These are phyloP conservation scores for Paraphoma sp. DNA, from an alignment of 2,329 filamentous ascomycete genomes.

Conservation along the genomic window DNA sequence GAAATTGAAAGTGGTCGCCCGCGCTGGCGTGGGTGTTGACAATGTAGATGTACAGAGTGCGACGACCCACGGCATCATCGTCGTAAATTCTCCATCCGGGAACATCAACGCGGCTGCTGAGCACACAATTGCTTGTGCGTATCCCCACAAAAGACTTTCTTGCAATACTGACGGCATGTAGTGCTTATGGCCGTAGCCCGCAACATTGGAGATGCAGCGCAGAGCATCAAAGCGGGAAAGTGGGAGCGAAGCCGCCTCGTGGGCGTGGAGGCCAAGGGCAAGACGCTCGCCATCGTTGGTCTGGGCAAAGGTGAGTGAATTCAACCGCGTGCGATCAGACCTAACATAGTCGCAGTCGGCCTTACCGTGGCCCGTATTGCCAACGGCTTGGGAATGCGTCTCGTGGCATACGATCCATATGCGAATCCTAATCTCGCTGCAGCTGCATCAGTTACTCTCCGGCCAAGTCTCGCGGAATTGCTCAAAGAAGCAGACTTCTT, in stretches of 20 bases:
- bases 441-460: slow-evolving; percentile 69
- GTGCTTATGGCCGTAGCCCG: slow-evolving; percentile 76
- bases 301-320: slow-evolving; percentile 70
- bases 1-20: slow-evolving; percentile 77
- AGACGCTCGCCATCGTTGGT: slow-evolving; percentile 78
- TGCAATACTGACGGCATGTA: slow-evolving; percentile 29
- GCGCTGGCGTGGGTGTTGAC: slow-evolving; percentile 80
- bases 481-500: slow-evolving; percentile 75
- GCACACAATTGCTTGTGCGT: slow-evolving; percentile 68
- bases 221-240: slow-evolving; percentile 71
- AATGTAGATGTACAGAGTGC: slow-evolving; percentile 79
- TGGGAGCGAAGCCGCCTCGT: slow-evolving; percentile 80
- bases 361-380: slow-evolving; percentile 81
- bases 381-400: slow-evolving; percentile 77
- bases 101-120: slow-evolving; percentile 84
- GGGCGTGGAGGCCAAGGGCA: slow-evolving; percentile 78
- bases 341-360: slow-evolving; percentile 61
- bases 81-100: slow-evolving; percentile 79
- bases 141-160: background rate
- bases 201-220: slow-evolving; percentile 73
- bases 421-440: slow-evolving; percentile 75
- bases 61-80: slow-evolving; percentile 75
- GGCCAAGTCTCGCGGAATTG: slow-evolving; percentile 65
- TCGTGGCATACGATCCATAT: slow-evolving; percentile 78
- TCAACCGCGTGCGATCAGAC: background rate